Percentiles rank a stretch among this genome's conserved stretches.
phyloP scores from a whole-genome alignment of 2,329 filamentous ascomycete genomes.

The Ambrosiella beaveri region DNA sequence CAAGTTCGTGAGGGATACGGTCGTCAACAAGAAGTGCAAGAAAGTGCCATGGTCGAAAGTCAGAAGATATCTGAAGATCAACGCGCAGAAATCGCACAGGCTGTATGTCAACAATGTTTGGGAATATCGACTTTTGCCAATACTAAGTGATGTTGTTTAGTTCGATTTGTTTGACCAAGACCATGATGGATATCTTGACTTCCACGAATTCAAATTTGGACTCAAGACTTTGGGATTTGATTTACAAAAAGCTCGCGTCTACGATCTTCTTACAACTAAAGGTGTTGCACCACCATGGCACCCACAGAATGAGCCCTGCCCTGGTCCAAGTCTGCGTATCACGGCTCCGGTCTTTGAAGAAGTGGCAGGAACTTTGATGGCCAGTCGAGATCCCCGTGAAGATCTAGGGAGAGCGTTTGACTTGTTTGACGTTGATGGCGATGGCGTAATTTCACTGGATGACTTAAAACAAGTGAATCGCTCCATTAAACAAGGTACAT shows the following conservation, averaged over 20 bases:
- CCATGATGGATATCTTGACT: conserved; percentile 65
- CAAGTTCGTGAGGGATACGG: conserved; percentile 12
- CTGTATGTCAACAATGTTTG: conserved; percentile 10
- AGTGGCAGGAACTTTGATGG: conserved; percentile 64
- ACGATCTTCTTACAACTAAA: conserved; percentile 62
- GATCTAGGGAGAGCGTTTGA: conserved; percentile 85
- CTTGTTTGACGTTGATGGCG: conserved; percentile 82
- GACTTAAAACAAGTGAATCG: conserved; percentile 76
- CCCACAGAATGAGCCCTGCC: conserved; percentile 33
- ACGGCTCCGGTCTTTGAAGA: conserved; percentile 55
- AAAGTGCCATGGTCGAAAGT: conserved; percentile 6
- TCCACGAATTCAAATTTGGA: conserved; percentile 94
- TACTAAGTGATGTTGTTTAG: conserved; percentile 1
- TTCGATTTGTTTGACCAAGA: conserved; percentile 15
- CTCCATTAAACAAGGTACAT: conserved; percentile 65
- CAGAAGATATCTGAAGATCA: conserved; percentile 15
- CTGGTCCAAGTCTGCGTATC: conserved; percentile 51
- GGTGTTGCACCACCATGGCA: conserved; percentile 52
- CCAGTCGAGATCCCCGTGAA: conserved; percentile 68
- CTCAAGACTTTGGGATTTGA: conserved; percentile 92
- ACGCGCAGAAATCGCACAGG: conserved; percentile 14
- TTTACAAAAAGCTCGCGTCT: conserved; percentile 69
- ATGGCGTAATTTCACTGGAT: conserved; percentile 76
- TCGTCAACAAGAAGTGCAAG: conserved; percentile 11
- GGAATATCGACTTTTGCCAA: background rate